phyloP scores from a whole-genome alignment of 495 filamentous ascomycete genomes.

The Poronia punctata region DNA sequence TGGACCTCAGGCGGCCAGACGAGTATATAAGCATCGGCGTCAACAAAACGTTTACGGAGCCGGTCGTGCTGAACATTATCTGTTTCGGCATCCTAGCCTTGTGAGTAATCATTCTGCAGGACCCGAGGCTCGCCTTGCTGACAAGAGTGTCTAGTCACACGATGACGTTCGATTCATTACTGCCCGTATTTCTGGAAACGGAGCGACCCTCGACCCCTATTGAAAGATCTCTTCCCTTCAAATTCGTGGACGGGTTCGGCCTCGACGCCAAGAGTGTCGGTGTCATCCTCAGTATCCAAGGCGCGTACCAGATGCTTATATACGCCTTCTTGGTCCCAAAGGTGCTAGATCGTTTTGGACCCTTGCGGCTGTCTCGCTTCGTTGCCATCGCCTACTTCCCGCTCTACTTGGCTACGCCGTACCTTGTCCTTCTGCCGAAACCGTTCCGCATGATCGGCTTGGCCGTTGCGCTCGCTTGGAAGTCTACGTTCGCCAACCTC shows the following conservation, averaged over 20 bases:
- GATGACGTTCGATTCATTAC: conserved; percentile 88
- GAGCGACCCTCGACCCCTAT: conserved; percentile 39
- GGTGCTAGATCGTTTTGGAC: conserved; percentile 63
- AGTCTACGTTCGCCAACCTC: conserved; percentile 79
- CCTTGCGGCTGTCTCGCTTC: conserved; percentile 70
- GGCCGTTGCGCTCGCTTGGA: conserved; percentile 71
- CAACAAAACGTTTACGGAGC: conserved; percentile 58
- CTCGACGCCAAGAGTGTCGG: conserved; percentile 77
- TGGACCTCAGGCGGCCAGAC: conserved; percentile 18
- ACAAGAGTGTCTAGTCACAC: conserved; percentile 47
- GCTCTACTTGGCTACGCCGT: conserved; percentile 81
- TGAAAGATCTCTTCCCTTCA: conserved; percentile 60
- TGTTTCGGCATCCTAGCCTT: conserved; percentile 92
- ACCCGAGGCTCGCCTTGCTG: conserved; percentile 13
- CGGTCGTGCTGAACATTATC: conserved; percentile 75
- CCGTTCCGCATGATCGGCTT: conserved; percentile 62
- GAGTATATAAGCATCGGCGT: conserved; percentile 19
- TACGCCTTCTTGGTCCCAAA: conserved; percentile 79
- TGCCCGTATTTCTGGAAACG: conserved; percentile 87
- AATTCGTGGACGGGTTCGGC: conserved; percentile 81
- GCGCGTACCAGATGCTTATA: conserved; percentile 78
- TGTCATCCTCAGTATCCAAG: conserved; percentile 79
- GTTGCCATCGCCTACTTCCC: conserved; percentile 78
- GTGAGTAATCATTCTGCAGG: conserved; percentile 50
- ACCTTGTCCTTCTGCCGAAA: conserved; percentile 75